These are phyloP conservation scores for Furcasterigmium furcatum DNA, from an alignment of 2,329 filamentous ascomycete genomes.

Conservation along the genomic window DNA sequence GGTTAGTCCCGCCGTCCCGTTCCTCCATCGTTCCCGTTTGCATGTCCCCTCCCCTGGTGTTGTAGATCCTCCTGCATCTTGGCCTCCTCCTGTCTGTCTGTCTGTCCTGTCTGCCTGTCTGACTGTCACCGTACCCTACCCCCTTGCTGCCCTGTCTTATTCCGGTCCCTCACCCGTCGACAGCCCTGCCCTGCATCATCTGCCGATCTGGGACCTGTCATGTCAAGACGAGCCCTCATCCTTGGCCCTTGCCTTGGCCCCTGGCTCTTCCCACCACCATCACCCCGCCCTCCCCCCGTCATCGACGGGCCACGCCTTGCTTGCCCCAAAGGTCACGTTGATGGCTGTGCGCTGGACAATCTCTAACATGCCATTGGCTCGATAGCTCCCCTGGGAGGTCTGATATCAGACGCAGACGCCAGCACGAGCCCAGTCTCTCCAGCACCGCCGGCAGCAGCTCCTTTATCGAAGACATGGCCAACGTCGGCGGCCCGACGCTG, in stretches of 20 bases:
- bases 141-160: conserved; percentile 3
- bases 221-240: no score
- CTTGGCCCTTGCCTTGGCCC: neutral
- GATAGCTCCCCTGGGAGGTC: conserved; percentile 54
- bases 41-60: no score
- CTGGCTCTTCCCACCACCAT: neutral
- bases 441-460: conserved; percentile 61
- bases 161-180: neutral
- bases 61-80: no score
- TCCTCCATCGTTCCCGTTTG: conserved; percentile 3
- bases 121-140: neutral
- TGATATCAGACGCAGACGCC: conserved; percentile 50
- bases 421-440: conserved; percentile 56
- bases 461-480: conserved; percentile 67
- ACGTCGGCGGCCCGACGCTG: conserved; percentile 63
- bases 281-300: no score
- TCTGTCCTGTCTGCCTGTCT: neutral
- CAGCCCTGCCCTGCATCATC: neutral
- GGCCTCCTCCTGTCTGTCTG: neutral
- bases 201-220: neutral
- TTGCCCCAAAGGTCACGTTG: conserved; percentile 7
- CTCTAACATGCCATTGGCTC: conserved; percentile 48
- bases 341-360: conserved; percentile 12
- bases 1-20: conserved; percentile 47
- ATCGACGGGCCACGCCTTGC: conserved; percentile 9